Base-by-base conservation (phyloP, 2,329 filamentous ascomycete genomes). In the Cytospora schulzeri region DNA sequence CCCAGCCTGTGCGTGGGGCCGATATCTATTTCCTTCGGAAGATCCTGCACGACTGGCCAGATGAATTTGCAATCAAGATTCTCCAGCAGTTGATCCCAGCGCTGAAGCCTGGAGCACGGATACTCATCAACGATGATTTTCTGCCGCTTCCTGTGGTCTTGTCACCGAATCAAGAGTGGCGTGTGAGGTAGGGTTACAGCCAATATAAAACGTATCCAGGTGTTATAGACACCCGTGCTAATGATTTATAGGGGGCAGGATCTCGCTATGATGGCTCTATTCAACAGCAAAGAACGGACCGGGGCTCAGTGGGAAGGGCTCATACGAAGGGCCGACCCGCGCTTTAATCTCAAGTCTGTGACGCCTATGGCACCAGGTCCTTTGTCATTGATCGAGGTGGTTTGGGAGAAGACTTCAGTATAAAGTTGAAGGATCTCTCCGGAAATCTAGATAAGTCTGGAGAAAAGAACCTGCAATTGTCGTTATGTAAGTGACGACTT, bases 1-100 rank as follows among this genome's bases (percentile, higher is more conserved):
- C 57, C 5, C 57, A 59, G 29, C 57, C 57, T 6, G 29, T 59
- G 4, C 28, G 33, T 19, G 57, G 57, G 4, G 57, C 57, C 3
- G 45, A 59, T 35, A 19, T 51, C 1, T 59, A 59, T 14, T 50
- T 59, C 17, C 19, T 59, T 12, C 45, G 57, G 4, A 51, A 14
- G 45, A 52, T 59, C 14, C 14, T 59, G 8, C 45, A 59, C 9
- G 45, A 59, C n/a, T 59, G 57, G 57, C 45, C 41, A 24, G 57
- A 59, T 17, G 48, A 59, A 17, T 52, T 24, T 26, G 11, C 22
- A 3, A 14, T 59, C 4, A 24, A 19, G 11, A 59, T 59, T 9
- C 57, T 59, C 26, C 29, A 12, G 29, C 6, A 29, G 8, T 8
- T 59, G 6, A 38, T 59, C 1, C 57, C 45, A 22, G 57, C 45